Percentiles rank a stretch among this genome's conserved stretches.
These are phyloP conservation scores for Penicillium canescens DNA, from an alignment of 495 filamentous ascomycete genomes.

Conservation along the genomic window DNA sequence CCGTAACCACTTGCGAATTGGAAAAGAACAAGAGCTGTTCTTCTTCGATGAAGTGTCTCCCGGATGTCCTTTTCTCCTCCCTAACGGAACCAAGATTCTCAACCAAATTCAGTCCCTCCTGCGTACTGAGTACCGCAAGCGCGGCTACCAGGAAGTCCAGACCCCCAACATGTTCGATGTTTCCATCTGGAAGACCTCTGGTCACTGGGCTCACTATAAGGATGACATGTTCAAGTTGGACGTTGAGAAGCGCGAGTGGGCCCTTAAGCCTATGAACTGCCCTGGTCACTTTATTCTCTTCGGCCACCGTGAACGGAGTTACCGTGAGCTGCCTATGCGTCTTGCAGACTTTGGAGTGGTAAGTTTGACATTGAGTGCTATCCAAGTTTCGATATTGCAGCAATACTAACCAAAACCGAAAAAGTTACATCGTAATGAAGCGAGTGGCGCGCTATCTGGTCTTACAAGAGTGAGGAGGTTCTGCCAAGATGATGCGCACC, in stretches of 20 bases:
- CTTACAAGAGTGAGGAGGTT: too few species aligned
- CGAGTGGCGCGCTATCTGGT: too few species aligned
- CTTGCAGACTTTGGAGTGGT: slow-evolving; percentile 90
- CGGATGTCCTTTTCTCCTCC: slow-evolving; percentile 91
- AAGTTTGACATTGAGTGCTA: too few species aligned
- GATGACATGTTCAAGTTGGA: slow-evolving; percentile 97
- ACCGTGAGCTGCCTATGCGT: slow-evolving; percentile 84
- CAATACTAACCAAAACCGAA: too few species aligned
- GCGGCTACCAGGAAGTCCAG: slow-evolving; percentile 92
- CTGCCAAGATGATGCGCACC: slow-evolving; percentile 96
- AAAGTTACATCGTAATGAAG: too few species aligned
- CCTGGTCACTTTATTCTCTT: slow-evolving; percentile 84
- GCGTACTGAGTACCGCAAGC: slow-evolving; percentile 85
- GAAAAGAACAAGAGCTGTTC: slow-evolving; percentile 93
- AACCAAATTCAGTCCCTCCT: slow-evolving; percentile 82
- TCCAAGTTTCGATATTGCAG: too few species aligned
- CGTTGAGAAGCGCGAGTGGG: slow-evolving; percentile 79
- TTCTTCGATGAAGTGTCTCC: slow-evolving; percentile 93
- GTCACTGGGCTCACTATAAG: slow-evolving; percentile 93
- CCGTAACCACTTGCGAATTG: slow-evolving; percentile 88
- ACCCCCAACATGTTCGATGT: slow-evolving; percentile 96
- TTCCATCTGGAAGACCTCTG: slow-evolving; percentile 87
- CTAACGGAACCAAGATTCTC: slow-evolving; percentile 87
- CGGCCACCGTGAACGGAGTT: slow-evolving; percentile 73
- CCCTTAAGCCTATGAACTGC: slow-evolving; percentile 98